These are phyloP conservation scores for Solanum clarkiae DNA, from an alignment of 257 asterid species.

Conservation along the genomic window DNA sequence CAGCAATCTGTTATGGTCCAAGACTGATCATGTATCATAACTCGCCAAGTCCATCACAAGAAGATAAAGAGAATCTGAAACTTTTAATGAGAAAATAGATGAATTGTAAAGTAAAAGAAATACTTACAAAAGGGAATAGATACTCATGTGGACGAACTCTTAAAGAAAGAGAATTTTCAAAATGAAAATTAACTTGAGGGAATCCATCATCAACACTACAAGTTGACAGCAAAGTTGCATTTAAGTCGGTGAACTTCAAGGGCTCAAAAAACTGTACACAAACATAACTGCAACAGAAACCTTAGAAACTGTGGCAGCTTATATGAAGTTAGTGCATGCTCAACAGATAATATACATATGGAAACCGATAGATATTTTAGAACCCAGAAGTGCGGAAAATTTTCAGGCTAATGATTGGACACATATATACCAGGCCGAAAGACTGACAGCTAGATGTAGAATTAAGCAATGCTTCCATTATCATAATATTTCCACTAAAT, in stretches of 20 bases:
- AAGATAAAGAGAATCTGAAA: background rate
- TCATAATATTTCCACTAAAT: background rate
- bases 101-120: background rate
- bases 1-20: background rate
- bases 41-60: background rate
- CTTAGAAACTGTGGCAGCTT: background rate
- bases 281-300: background rate
- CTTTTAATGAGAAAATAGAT: background rate
- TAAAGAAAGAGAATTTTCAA: constrained; percentile 68
- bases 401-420: background rate
- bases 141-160: constrained; percentile 88
- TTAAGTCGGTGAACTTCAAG: background rate
- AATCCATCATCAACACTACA: constrained; percentile 96
- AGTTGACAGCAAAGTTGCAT: constrained; percentile 9
- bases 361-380: background rate
- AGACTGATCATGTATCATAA: background rate
- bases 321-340: background rate
- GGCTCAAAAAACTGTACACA: background rate
- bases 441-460: background rate
- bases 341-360: background rate
- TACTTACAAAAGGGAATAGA: constrained; percentile 90
- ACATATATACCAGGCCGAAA: background rate
- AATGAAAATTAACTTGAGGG: constrained; percentile 77
- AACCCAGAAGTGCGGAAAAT: background rate
- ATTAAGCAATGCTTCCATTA: background rate